phyloP scores from a whole-genome alignment of 176 grass and related monocot genomes.

The Puccinellia tenuiflora region DNA sequence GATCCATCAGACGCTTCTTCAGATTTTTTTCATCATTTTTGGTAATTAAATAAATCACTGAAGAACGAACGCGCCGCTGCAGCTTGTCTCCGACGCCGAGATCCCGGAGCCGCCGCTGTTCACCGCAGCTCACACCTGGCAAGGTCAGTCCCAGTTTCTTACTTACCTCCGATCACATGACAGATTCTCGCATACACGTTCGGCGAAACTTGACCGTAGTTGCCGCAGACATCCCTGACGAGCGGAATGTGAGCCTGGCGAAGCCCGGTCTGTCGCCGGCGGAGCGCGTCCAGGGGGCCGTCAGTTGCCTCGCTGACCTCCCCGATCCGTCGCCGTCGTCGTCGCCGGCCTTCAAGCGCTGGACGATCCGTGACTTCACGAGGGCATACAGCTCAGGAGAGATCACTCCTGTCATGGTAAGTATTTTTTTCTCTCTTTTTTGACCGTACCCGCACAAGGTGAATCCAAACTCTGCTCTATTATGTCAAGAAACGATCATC shows the following conservation, averaged over 20 bases:
- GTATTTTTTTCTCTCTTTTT: not conserved
- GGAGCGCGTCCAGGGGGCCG: constrained; percentile 44
- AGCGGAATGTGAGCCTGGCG: constrained; percentile 46
- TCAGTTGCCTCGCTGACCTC: constrained; percentile 40
- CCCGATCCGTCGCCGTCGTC: not conserved
- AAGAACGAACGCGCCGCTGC: not conserved
- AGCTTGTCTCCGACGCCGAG: constrained; percentile 69
- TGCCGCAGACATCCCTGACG: constrained; percentile 48
- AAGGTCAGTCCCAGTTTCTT: constrained; percentile 23
- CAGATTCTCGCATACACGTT: not conserved
- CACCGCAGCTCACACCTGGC: constrained; percentile 40
- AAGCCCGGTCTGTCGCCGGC: constrained; percentile 42
- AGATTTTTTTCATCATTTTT: not conserved
- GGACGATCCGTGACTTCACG: constrained; percentile 63
- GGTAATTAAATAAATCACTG: not conserved
- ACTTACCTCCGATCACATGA: not conserved
- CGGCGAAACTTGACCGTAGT: not conserved
- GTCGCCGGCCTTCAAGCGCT: constrained; percentile 23
- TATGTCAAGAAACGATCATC: no score
- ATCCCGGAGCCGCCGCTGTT: constrained; percentile 83
- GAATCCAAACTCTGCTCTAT: not conserved
- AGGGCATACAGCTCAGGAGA: constrained; percentile 59
- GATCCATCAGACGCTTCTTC: not conserved
- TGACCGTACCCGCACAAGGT: no score
- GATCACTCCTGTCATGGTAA: constrained; percentile 57